Conservation (phyloP, 2,329 filamentous ascomycete genomes). For the Botrytis deweyae region DNA sequence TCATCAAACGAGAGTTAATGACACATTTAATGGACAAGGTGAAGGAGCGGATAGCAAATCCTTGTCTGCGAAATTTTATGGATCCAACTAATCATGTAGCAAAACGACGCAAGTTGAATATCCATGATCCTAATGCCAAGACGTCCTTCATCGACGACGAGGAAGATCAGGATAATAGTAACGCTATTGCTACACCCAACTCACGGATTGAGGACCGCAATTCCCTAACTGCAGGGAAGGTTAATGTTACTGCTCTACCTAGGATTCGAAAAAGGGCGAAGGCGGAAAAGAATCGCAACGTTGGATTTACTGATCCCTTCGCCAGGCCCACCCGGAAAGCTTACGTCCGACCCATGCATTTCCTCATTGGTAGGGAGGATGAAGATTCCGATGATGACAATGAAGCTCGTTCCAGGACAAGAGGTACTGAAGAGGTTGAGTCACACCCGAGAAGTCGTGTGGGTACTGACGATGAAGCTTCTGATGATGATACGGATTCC, state of each 20-base stretch:
- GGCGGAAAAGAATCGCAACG: constrained; percentile 52
- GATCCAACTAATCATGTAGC: constrained; percentile 76
- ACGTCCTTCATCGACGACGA: constrained; percentile 56
- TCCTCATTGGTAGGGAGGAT: constrained; percentile 64
- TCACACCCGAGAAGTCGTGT: constrained; percentile 77
- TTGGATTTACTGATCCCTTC: constrained; percentile 66
- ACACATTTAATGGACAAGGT: constrained; percentile 89
- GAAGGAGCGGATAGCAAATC: constrained; percentile 80
- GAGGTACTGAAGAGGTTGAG: constrained; percentile 83
- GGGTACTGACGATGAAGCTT: constrained; percentile 57
- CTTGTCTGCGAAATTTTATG: constrained; percentile 75
- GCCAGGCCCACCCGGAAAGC: constrained; percentile 63
- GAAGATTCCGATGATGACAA: constrained; percentile 85
- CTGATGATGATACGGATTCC: constrained; percentile 37
- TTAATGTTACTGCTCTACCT: constrained; percentile 65
- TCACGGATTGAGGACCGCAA: constrained; percentile 58
- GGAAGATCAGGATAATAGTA: constrained; percentile 58
- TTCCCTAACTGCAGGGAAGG: constrained; percentile 46
- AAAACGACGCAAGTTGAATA: constrained; percentile 77
- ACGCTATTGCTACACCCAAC: constrained; percentile 64
- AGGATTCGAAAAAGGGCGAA: constrained; percentile 65
- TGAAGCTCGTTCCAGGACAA: constrained; percentile 60
- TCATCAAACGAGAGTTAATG: constrained; percentile 75
- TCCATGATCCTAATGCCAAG: constrained; percentile 66
- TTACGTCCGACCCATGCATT: constrained; percentile 74